Base-by-base conservation (phyloP, 192 early-diverging fungal species). In the Entophlyctis helioformis region DNA sequence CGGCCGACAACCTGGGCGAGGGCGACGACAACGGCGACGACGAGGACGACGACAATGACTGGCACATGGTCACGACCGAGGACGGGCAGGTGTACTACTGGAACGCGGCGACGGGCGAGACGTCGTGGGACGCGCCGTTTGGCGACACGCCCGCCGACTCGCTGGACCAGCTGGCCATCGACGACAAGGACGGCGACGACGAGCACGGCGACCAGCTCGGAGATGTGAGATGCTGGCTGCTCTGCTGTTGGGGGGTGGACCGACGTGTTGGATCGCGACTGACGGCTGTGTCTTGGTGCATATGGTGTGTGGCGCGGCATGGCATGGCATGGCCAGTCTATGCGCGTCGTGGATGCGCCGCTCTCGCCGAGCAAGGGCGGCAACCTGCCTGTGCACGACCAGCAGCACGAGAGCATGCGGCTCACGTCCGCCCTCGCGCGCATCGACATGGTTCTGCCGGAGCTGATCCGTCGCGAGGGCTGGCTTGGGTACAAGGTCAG, bases 101-200 rank as follows among this genome's bases (percentile, higher is more conserved):
- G 73, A 72, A 72, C 51, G 43, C 32, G 22, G 33, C 37, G 8
- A 68, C 69, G 8, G 63, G 60, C 31, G 60, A 69, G 38, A 66
- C 62, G 6, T 25, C 58, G 10, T 76, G 73, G 73, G 52, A 59
- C n/a, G n/a, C n/a, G n/a, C n/a, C n/a, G n/a, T n/a, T n/a, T n/a
- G n/a, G n/a, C n/a, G 12, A 19, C 25, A 29, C 10, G n/a, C n/a
- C 39, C 12, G 9, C 8, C 9, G 9, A 7, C 7, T 7, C 8
- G 8, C 20, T 7, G 11, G 39, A 19, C 19, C 12, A 19, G 19
- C 7, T 40, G 39, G 19, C 9, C 12, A 40, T 10, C 20, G 39
- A 40, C 10, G 39, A 7, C 11, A 19, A 40, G 19, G 39, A 40
- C 39, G n/a, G n/a, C n/a, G n/a, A n/a, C n/a, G n/a, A n/a, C n/a